Evolutionary conservation across 2,329 filamentous ascomycete species (phyloP).

Genomic region (Drechslera avenae): DNA sequence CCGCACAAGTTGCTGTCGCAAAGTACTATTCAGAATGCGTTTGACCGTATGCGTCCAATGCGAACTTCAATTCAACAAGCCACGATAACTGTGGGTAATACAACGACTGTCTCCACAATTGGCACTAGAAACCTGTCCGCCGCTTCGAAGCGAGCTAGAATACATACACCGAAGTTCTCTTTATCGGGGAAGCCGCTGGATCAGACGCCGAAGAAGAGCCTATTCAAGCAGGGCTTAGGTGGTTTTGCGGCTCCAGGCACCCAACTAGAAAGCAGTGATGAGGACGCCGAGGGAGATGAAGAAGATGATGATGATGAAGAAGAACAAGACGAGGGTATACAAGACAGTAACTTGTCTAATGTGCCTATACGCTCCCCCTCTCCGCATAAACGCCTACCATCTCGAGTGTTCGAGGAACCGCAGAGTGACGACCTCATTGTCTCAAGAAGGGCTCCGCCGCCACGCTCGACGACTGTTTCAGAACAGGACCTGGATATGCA

Average conservation of each 20-base stretch:
- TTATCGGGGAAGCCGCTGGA: slow-evolving; percentile 34
- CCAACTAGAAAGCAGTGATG: slow-evolving; percentile 42
- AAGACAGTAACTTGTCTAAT: slow-evolving; percentile 24
- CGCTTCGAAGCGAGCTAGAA: slow-evolving; percentile 56
- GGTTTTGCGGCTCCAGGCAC: slow-evolving; percentile 63
- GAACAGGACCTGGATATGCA: slow-evolving; percentile 10
- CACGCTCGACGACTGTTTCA: background rate
- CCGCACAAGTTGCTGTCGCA: slow-evolving; percentile 42
- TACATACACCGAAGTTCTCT: slow-evolving; percentile 48
- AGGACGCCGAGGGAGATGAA: slow-evolving; percentile 17
- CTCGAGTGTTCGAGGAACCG: slow-evolving; percentile 20
- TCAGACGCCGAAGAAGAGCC: slow-evolving; percentile 34
- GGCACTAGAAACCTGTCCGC: slow-evolving; percentile 54
- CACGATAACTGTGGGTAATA: slow-evolving; percentile 75
- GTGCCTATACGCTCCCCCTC: slow-evolving; percentile 23
- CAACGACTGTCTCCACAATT: slow-evolving; percentile 68
- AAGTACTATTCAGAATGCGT: slow-evolving; percentile 62
- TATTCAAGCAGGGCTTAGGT: slow-evolving; percentile 55
- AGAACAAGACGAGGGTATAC: slow-evolving; percentile 23
- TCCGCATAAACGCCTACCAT: slow-evolving; percentile 12
- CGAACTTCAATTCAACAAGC: slow-evolving; percentile 67
- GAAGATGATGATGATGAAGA: slow-evolving; percentile 16
- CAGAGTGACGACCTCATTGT: slow-evolving; percentile 22
- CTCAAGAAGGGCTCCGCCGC: slow-evolving; percentile 20
- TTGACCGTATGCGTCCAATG: slow-evolving; percentile 68